Evolutionary conservation across 306 rosid genomes (phyloP).

Genomic region (Cucumis cinereus): DNA sequence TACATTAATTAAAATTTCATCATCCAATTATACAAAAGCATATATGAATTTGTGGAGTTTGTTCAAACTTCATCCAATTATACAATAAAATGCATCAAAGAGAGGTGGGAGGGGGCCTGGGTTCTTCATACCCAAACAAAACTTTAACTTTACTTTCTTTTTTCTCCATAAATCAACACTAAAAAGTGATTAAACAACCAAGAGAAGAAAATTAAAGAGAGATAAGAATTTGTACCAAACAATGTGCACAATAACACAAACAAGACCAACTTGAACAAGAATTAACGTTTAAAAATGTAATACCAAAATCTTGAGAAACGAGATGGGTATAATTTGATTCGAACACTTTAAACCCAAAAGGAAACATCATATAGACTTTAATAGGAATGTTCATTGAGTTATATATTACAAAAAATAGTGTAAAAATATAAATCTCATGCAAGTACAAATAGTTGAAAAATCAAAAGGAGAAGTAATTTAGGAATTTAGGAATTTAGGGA

Average conservation of each 20-base stretch:
- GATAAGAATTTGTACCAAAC: neutral
- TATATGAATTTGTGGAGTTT: neutral
- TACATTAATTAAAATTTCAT: neutral
- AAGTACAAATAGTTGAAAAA: neutral
- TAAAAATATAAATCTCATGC: neutral
- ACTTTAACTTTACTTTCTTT: neutral
- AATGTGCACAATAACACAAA: neutral
- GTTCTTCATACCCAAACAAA: neutral
- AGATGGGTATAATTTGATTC: neutral
- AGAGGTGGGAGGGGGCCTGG: neutral
- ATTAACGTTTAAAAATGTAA: neutral
- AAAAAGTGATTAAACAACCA: neutral
- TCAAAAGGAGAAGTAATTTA: neutral
- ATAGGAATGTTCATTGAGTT: neutral
- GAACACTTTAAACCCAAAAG: neutral
- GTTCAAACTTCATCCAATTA: neutral
- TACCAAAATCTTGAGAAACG: neutral
- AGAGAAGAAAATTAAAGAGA: neutral
- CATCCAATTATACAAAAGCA: no score
- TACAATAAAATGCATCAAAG: conserved; percentile 1
- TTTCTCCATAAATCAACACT: neutral
- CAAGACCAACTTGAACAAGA: neutral
- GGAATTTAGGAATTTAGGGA: no score
- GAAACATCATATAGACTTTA: neutral
- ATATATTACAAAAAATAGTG: neutral